A percentile compares a stretch with the other conserved stretches of the same genome.
These are phyloP conservation scores for Chaetomium cochliodes DNA, from an alignment of 495 filamentous ascomycete genomes.

Conservation along the genomic window DNA sequence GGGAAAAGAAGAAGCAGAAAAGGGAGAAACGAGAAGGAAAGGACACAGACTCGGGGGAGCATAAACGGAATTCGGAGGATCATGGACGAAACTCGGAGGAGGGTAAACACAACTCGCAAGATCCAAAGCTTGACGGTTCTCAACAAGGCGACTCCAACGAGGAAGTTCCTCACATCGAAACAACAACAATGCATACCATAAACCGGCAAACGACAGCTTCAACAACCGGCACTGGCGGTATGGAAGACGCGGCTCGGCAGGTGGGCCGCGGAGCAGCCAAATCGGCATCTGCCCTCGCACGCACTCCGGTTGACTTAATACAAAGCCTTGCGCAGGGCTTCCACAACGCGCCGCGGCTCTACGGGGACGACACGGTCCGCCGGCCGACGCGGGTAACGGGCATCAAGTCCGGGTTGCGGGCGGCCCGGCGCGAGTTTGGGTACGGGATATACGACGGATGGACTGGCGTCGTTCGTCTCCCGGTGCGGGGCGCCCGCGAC, in stretches of 20 bases:
- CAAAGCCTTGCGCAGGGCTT: constrained; percentile 77
- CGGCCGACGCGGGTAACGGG: constrained; percentile 61
- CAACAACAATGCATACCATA: constrained; percentile 28
- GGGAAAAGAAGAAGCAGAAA: constrained; percentile 45
- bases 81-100: neutral
- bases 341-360: constrained; percentile 78
- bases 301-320: constrained; percentile 64
- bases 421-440: constrained; percentile 64
- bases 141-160: neutral
- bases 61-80: neutral
- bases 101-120: constrained; percentile 7
- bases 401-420: constrained; percentile 63
- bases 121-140: neutral
- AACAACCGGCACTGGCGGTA: constrained; percentile 34
- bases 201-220: constrained; percentile 20
- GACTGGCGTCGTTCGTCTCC: constrained; percentile 66
- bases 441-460: constrained; percentile 73
- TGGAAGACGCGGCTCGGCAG: constrained; percentile 42
- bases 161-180: constrained; percentile 19
- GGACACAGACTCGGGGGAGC: too few relatives aligned
- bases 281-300: constrained; percentile 48
- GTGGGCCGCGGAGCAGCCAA: constrained; percentile 48
- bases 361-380: constrained; percentile 55
- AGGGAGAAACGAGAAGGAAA: constrained; percentile 24
- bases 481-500: constrained; percentile 59